A percentile compares a stretch with the other conserved stretches of the same genome.
phyloP scores from a whole-genome alignment of 331 rosid genomes.

The Malus hybrid region DNA sequence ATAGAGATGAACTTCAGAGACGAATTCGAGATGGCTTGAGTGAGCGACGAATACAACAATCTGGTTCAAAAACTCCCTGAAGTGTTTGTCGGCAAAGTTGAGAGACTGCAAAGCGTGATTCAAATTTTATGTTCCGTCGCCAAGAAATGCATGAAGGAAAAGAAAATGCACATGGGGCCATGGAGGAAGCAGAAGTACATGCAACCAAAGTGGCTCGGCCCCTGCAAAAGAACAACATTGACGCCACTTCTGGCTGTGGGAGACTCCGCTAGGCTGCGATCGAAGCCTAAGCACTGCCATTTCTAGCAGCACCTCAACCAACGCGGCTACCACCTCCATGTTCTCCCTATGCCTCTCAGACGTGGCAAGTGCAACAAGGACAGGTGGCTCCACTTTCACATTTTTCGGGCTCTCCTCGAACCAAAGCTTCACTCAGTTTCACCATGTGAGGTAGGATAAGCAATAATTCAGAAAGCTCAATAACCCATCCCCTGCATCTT shows the following conservation, averaged over 20 bases:
- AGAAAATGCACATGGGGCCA: conserved; percentile 88
- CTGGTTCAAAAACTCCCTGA: conserved; percentile 57
- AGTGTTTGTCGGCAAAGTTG: conserved; percentile 73
- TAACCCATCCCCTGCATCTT: too few relatives aligned
- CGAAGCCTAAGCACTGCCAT: conserved; percentile 22
- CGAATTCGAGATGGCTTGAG: conserved; percentile 81
- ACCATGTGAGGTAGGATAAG: too few relatives aligned
- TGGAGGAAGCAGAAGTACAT: conserved; percentile 89
- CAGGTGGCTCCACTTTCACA: too few relatives aligned
- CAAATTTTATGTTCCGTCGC: conserved; percentile 65
- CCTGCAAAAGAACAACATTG: conserved; percentile 56
- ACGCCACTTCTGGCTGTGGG: conserved; percentile 25
- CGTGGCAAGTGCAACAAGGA: too few relatives aligned
- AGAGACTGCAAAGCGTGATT: conserved; percentile 48
- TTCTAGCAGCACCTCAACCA: too few relatives aligned
- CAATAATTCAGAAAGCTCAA: too few relatives aligned
- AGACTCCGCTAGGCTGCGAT: conserved; percentile 13
- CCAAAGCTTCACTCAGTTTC: too few relatives aligned
- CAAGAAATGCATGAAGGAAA: conserved; percentile 83
- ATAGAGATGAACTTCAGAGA: conserved; percentile 64
- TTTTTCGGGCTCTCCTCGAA: too few relatives aligned
- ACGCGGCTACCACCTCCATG: too few relatives aligned
- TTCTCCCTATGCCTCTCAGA: too few relatives aligned
- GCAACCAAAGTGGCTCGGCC: conserved; percentile 82
- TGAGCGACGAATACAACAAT: conserved; percentile 50